Evolutionary conservation across 176 grass and related monocot genomes (phyloP).

Genomic region (Leersia perrieri): DNA sequence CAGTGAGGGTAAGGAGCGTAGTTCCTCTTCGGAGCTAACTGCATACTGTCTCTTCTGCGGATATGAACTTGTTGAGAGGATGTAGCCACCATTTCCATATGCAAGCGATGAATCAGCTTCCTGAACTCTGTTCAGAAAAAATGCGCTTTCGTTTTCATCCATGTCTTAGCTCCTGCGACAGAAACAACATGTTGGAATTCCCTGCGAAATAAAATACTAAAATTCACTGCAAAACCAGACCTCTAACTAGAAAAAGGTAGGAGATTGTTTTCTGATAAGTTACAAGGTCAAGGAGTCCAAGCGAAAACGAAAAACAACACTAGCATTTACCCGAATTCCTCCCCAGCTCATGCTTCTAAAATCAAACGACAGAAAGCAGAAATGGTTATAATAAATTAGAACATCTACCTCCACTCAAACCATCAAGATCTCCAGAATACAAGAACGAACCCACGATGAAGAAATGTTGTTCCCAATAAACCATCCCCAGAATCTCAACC

Average conservation of each 20-base stretch:
- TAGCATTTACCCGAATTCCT: background rate
- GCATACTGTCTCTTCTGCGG: conserved; percentile 9
- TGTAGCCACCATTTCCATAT: conserved; percentile 26
- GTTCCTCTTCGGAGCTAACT: conserved; percentile 16
- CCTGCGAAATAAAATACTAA: no score
- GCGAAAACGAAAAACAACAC: background rate
- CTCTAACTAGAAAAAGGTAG: background rate
- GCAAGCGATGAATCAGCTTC: conserved; percentile 21
- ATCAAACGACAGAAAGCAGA: background rate
- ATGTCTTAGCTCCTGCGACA: conserved; percentile 29
- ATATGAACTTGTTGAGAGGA: background rate
- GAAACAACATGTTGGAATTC: background rate
- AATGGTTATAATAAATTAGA: background rate
- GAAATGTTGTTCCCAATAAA: background rate
- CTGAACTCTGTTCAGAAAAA: conserved; percentile 19
- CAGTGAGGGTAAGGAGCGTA: conserved; percentile 4
- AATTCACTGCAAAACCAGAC: background rate
- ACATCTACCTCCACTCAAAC: background rate
- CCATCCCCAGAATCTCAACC: background rate
- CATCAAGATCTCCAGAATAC: background rate
- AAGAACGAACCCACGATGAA: background rate
- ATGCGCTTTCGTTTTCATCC: conserved; percentile 34
- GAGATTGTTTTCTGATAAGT: background rate
- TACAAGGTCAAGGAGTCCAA: background rate
- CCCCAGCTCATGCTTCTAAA: background rate